These are phyloP conservation scores for Boletus subparvulus DNA, from an alignment of 768 basidiomycete genomes.

Conservation along the genomic window DNA sequence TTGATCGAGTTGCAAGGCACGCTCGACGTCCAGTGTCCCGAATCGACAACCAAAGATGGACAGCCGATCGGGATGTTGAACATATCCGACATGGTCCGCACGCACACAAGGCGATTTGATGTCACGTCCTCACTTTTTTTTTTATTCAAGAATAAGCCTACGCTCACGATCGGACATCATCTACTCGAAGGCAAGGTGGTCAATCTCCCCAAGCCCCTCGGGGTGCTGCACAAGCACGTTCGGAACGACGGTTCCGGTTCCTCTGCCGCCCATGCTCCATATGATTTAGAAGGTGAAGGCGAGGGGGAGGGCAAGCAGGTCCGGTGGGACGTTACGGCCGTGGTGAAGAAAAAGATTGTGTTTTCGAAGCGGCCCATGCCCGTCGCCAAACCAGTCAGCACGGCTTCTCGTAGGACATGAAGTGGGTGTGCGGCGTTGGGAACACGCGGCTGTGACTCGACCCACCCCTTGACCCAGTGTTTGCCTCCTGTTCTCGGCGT, in stretches of 20 bases:
- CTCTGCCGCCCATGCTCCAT: neutral
- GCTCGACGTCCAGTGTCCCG: conserved; percentile 62
- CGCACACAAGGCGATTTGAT: neutral
- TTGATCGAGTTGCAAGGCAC: conserved; percentile 87
- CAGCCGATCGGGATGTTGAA: conserved; percentile 77
- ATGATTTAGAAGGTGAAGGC: neutral
- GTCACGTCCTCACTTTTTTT: neutral
- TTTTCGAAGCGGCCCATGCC: conserved; percentile 86
- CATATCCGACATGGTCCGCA: conserved; percentile 60
- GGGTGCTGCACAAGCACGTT: conserved; percentile 54
- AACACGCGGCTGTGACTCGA: conserved; percentile 13
- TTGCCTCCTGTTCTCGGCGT: neutral
- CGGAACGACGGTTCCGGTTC: neutral
- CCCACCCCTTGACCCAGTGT: conserved; percentile 19
- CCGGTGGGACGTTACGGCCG: conserved; percentile 62
- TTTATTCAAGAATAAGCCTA: conserved; percentile 60
- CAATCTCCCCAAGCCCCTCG: conserved; percentile 75
- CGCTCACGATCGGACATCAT: conserved; percentile 82
- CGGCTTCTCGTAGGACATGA: conserved; percentile 22
- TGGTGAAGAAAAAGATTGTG: conserved; percentile 80
- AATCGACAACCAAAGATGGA: conserved; percentile 55
- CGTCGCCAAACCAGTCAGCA: conserved; percentile 39
- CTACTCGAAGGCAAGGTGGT: conserved; percentile 86
- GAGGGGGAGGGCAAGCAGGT: conserved; percentile 10
- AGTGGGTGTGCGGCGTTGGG: conserved; percentile 9